phyloP scores from a whole-genome alignment of 1,284 basidiomycete species.

The Polyporus tsugae region DNA sequence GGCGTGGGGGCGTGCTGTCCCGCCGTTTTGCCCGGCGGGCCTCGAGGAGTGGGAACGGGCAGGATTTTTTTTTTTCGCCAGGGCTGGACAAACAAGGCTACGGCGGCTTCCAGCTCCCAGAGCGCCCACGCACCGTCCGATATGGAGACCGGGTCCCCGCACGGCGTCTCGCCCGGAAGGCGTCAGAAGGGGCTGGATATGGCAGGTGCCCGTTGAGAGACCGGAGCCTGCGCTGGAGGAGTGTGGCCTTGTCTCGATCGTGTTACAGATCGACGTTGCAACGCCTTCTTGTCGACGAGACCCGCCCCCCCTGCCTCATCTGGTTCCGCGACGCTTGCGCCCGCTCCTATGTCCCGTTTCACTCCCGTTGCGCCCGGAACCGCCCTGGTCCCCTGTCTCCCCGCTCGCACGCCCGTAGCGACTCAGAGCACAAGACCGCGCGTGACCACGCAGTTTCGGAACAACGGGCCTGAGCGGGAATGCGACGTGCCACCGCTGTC shows the following conservation, averaged over 20 bases:
- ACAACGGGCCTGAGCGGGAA: constrained; percentile 35
- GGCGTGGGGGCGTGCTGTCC: not conserved
- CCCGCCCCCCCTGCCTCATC: constrained; percentile 22
- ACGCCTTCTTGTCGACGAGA: constrained; percentile 8
- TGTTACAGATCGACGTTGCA: constrained; percentile 33
- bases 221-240: constrained; percentile 27
- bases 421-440: constrained; percentile 13
- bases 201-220: constrained; percentile 25
- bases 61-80: not conserved
- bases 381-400: not conserved
- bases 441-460: constrained; percentile 5
- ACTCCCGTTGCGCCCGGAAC: constrained; percentile 6
- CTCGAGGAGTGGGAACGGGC: constrained; percentile 8
- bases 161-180: constrained; percentile 1
- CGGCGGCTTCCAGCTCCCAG: not conserved
- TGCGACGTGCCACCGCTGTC: constrained; percentile 15
- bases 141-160: constrained; percentile 20
- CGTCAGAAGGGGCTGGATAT: constrained; percentile 13
- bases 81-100: not conserved
- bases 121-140: constrained; percentile 5
- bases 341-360: constrained; percentile 7
- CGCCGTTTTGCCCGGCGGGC: constrained; percentile 8
- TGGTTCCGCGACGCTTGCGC: constrained; percentile 27
- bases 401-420: constrained; percentile 1
- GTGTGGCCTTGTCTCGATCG: constrained; percentile 31